Evolutionary conservation across 768 basidiomycete genomes (phyloP), one percentile per base, ranked within the genome.

Genomic region (Lactarius indigo): DNA sequence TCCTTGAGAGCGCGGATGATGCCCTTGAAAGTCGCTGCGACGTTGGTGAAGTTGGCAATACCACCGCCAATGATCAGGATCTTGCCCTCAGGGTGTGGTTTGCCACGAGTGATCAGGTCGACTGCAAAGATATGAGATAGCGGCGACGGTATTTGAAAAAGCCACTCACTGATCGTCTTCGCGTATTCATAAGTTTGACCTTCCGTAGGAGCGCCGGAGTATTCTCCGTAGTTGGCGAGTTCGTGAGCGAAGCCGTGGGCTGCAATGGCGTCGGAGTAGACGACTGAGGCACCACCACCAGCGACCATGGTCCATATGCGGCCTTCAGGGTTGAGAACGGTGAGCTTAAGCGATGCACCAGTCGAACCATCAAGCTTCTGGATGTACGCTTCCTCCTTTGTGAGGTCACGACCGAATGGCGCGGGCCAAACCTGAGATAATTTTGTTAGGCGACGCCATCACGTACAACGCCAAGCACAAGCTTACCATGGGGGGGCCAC

Each of bases 231-330:
- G 84, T 98, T 99, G 77, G 96, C 96, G 70, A 99, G 90, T 78
- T 99, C 97, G 75, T 97, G 86, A 23, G 97, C 95, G 75, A 87
- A 98, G 41, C 96, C 96, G 74, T 94, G 93, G 7, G 96, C 96
- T 61, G 89, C 89, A 68, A 91, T 91, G 70, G 90, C 90, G 69
- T 91, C 90, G 8, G 82, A 83, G 74, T 87, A 88, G 50, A 87
- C 85, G 69, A 87, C 85, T 8, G 84, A 85, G 26, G 86, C 85
- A 82, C 94, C 94, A 75, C 97, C 97, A 81, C 96, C 97, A 63
- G 97, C 96, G 64, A 99, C 97, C 96, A 98, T 98, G 72, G 97
- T 98, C 97, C 97, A 99, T 70, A 99, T 87, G 68, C 96, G 91
- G 67, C 96, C 97, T 75, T 92, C 90, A 62, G 91, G 79, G 78